Conservation (phyloP, 2,329 filamentous ascomycete species). For the Orbilia quercus region DNA sequence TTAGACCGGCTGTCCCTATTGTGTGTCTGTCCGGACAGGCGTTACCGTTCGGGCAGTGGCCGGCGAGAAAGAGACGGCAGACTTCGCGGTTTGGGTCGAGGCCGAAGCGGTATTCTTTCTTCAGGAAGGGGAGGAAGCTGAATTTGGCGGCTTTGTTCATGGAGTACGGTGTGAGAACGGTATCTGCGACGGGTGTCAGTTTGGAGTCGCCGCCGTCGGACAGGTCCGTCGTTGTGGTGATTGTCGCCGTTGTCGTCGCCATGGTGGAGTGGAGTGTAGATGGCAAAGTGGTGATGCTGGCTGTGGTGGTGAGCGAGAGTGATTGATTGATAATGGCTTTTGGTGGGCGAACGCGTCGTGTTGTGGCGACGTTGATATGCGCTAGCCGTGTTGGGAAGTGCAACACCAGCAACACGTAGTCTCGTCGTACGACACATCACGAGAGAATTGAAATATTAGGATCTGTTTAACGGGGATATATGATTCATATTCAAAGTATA, state of each 20-base stretch:
- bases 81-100: slow-evolving; percentile 80
- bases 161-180: slow-evolving; percentile 37
- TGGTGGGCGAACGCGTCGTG: slow-evolving; percentile 7
- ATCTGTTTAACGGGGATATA: too few species aligned
- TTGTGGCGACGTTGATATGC: neutral
- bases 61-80: slow-evolving; percentile 86
- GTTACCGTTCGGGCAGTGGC: slow-evolving; percentile 85
- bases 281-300: neutral
- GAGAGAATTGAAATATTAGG: too few species aligned
- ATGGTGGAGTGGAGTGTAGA: slow-evolving; percentile 4
- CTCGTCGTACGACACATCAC: too few species aligned
- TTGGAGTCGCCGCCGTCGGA: slow-evolving; percentile 2
- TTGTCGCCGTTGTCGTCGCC: slow-evolving; percentile 16
- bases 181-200: slow-evolving; percentile 40
- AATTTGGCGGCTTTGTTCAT: slow-evolving; percentile 71
- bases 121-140: slow-evolving; percentile 86
- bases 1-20: slow-evolving; percentile 70
- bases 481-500: too few species aligned
- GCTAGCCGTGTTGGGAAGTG: neutral
- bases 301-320: neutral
- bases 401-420: slow-evolving; percentile 11
- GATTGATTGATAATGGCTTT: slow-evolving; percentile 9
- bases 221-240: neutral
- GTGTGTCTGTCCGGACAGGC: slow-evolving; percentile 86
- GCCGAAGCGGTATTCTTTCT: slow-evolving; percentile 83